These are phyloP conservation scores for Globisporangium lucens DNA, from an alignment of 352 stramenopile species.

Conservation along the genomic window DNA sequence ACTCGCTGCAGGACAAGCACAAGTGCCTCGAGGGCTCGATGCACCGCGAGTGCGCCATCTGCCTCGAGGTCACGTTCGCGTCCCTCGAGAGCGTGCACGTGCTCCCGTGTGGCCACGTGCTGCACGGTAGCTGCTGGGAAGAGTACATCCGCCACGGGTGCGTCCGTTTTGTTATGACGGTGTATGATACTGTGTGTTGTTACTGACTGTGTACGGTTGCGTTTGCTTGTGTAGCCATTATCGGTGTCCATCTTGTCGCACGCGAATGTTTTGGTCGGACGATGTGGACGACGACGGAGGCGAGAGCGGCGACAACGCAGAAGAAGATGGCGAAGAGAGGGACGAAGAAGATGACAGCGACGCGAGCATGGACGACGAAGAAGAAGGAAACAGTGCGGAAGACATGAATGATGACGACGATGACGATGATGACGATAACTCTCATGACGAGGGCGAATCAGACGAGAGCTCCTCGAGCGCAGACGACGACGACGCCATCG, in stretches of 20 bases:
- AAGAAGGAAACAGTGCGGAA: not conserved
- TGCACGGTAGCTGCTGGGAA: conserved; percentile 66
- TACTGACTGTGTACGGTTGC: not conserved
- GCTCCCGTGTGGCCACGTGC: conserved; percentile 70
- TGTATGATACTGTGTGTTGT: not conserved
- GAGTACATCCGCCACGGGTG: conserved; percentile 63
- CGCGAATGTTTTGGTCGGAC: conserved; percentile 41
- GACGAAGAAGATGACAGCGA: conserved; percentile 11
- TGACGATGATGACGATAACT: not conserved
- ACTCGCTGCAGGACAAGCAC: conserved; percentile 66
- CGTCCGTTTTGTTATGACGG: not conserved
- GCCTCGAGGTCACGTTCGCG: conserved; percentile 75
- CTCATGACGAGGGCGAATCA: not conserved
- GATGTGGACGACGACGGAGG: conserved; percentile 23
- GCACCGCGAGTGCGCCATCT: conserved; percentile 81
- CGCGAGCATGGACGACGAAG: conserved; percentile 16
- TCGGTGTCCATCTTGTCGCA: conserved; percentile 67
- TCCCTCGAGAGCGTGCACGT: conserved; percentile 72
- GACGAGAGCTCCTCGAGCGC: not conserved
- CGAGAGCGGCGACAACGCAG: conserved; percentile 15
- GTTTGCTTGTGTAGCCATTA: conserved; percentile 20
- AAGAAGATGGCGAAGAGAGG: conserved; percentile 14
- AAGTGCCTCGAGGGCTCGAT: conserved; percentile 79
- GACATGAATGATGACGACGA: conserved; percentile 5
- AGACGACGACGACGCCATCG: conserved; percentile 3